Percentiles rank a stretch among this genome's conserved stretches.
Conservation (phyloP, 257 asterid genomes). For the Solanum dulcamara region DNA sequence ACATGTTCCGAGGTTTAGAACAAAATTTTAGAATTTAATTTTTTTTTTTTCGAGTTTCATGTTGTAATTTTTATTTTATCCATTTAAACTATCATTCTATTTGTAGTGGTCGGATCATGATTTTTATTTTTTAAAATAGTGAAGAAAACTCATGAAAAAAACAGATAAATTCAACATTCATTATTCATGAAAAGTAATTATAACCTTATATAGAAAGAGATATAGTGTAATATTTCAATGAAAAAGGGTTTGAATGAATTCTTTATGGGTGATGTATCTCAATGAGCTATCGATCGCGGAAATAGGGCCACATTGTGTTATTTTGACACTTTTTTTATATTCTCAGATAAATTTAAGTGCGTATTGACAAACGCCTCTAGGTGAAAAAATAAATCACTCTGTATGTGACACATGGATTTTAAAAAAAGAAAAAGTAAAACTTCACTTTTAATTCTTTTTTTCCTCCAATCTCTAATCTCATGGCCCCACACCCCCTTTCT, state of each 20-base stretch:
- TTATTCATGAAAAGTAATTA: neutral
- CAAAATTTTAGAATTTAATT: neutral
- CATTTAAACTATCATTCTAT: neutral
- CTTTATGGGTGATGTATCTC: accelerated
- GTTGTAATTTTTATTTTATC: neutral
- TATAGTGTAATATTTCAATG: neutral
- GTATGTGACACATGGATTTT: too few relatives aligned
- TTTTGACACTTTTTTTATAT: too few relatives aligned
- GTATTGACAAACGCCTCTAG: too few relatives aligned
- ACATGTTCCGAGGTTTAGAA: neutral
- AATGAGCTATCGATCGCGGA: too few relatives aligned
- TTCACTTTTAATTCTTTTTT: too few relatives aligned
- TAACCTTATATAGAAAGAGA: neutral
- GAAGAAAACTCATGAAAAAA: neutral
- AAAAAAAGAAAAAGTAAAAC: too few relatives aligned
- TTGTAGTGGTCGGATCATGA: accelerated
- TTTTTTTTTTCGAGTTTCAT: neutral
- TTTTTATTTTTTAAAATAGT: accelerated
- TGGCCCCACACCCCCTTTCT: too few relatives aligned
- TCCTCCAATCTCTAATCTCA: too few relatives aligned
- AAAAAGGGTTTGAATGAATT: accelerated
- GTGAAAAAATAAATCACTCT: too few relatives aligned
- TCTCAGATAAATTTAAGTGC: too few relatives aligned
- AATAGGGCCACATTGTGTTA: too few relatives aligned
- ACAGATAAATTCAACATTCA: accelerated